Evolutionary conservation across 2,329 filamentous ascomycete species (phyloP).

Genomic region (Cryphonectria nitschkei): DNA sequence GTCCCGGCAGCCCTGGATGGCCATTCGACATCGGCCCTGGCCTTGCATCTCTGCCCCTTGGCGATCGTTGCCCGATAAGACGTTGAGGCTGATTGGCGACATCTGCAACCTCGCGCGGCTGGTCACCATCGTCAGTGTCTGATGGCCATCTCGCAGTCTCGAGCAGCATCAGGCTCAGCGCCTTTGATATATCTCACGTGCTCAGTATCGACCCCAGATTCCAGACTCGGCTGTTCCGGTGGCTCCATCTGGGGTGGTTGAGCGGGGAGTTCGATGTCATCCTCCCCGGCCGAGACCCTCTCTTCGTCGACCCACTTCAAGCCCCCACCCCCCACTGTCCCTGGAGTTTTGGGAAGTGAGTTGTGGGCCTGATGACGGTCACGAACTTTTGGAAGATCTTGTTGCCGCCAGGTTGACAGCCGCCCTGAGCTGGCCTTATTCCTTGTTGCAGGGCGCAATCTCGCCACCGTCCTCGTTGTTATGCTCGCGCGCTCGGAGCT

Average conservation of each 20-base stretch:
- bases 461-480: constrained; percentile 12
- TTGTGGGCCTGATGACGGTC: constrained; percentile 20
- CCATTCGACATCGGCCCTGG: background rate
- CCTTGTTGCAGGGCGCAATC: background rate
- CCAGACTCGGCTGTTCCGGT: background rate
- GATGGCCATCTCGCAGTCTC: background rate
- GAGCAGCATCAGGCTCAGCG: background rate
- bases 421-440: constrained; percentile 11
- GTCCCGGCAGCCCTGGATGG: background rate
- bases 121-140: background rate
- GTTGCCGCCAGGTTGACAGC: constrained; percentile 17
- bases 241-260: constrained; percentile 3
- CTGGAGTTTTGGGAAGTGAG: background rate
- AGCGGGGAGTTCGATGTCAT: constrained; percentile 1
- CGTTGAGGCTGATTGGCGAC: background rate
- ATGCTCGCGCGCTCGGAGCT: background rate
- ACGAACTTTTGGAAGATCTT: background rate
- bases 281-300: constrained; percentile 10
- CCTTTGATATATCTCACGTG: constrained; percentile 4
- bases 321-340: background rate
- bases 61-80: constrained; percentile 1
- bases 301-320: constrained; percentile 2
- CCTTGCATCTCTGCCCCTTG: background rate
- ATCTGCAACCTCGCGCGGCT: background rate
- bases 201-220: constrained; percentile 3